Evolutionary conservation across 1,284 basidiomycete genomes (phyloP), one percentile per base, ranked within the genome.

Genomic region (Ustilago lituana): DNA sequence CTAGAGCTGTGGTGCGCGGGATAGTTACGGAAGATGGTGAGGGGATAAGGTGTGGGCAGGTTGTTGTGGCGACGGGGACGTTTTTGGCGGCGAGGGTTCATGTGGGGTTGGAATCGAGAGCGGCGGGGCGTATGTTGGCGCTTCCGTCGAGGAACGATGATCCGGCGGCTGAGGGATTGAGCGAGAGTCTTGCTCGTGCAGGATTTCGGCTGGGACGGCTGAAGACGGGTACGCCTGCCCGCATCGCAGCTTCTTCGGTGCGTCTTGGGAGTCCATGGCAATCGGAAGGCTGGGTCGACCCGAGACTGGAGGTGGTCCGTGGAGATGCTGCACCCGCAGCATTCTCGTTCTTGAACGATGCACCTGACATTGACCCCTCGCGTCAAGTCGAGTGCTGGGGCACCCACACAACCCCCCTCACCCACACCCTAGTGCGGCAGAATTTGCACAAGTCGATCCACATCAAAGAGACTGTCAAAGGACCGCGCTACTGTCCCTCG

Each of bases 1-100:
- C 78, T 22, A 87, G 86, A 84, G 87, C 86, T 0, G 85, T 84
- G 37, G 86, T 93, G 1, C 78, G 83, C 7, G 92, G 92, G 5
- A 87, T 94, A 23, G 86, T 92, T 39, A 89, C 78, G 90, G 90
- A 91, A 29, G 85, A 86, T 0, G 91, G 92, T n/a, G 89, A 93
- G 45, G 76, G 88, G 9, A 88, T 94, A 31, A 83, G 84, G 8
- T 94, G 92, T 74, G 89, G 89, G 2, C 88, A 91, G 70, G 89
- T 93, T 5, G 89, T 94, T 24, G 87, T 94, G 19, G 93, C 92
- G 69, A 94, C 93, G 0, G 93, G 93, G 11, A 95, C 93, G 0
- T 95, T 95, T 78, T 86, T 95, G 14, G 89, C 89, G 2, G 93
- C 91, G 14, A 89, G 93, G 82, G 92, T 94, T 47, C 92, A 94